Evolutionary conservation across 2,329 filamentous ascomycete genomes (phyloP).

Genomic region (Monosporascus sp.): DNA sequence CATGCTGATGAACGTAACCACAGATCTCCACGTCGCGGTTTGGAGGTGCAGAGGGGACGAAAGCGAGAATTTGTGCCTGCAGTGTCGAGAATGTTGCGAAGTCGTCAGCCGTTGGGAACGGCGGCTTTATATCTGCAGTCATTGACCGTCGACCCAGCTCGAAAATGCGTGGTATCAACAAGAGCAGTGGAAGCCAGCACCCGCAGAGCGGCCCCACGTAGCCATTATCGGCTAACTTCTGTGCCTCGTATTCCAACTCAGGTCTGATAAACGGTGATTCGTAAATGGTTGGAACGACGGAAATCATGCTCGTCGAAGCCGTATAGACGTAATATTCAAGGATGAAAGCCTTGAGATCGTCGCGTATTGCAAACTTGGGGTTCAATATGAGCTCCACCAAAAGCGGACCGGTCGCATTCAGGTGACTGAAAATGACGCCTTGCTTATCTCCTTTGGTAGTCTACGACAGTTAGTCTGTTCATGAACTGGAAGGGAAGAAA

Average conservation of each 20-base stretch:
- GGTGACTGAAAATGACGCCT: conserved; percentile 40
- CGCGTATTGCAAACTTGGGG: conserved; percentile 25
- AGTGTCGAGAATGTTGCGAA: conserved; percentile 38
- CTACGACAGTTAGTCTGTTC: conserved; percentile 17
- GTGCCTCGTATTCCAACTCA: conserved; percentile 25
- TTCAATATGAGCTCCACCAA: conserved; percentile 31
- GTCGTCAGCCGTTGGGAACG: conserved; percentile 30
- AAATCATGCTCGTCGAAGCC: conserved; percentile 41
- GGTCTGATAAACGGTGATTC: conserved; percentile 26
- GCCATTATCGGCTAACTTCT: conserved; percentile 20
- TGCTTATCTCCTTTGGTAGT: conserved; percentile 38
- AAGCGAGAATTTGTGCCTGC: conserved; percentile 35
- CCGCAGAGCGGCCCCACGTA: conserved; percentile 33
- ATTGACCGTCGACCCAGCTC: conserved; percentile 36
- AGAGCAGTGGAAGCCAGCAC: conserved; percentile 33
- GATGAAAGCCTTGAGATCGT: conserved; percentile 37
- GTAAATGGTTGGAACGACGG: conserved; percentile 28
- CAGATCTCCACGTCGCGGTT: conserved; percentile 33
- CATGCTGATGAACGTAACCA: conserved; percentile 39
- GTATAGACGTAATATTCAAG: conserved; percentile 45
- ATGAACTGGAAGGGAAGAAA: no score
- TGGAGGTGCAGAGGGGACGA: conserved; percentile 21
- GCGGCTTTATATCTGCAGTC: conserved; percentile 17
- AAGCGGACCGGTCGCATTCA: conserved; percentile 37
- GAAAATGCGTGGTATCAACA: conserved; percentile 34